A percentile compares a stretch with the other conserved stretches of the same genome.
Evolutionary conservation across 768 basidiomycete genomes (phyloP).

Genomic region (Trametes punicea): DNA sequence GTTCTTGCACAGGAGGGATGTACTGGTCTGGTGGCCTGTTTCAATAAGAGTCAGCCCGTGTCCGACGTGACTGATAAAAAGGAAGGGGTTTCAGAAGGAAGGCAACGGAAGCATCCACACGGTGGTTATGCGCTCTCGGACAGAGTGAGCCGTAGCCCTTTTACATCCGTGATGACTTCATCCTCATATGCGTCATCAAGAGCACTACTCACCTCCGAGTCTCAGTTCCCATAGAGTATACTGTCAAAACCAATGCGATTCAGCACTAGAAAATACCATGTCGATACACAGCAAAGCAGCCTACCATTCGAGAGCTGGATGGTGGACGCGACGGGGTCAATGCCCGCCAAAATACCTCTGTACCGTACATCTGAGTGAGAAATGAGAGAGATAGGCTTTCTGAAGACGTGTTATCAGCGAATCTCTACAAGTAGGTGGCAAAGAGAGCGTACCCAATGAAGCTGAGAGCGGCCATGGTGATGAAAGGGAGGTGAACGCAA

Average conservation of each 20-base stretch:
- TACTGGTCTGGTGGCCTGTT: constrained; percentile 68
- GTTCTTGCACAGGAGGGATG: constrained; percentile 79
- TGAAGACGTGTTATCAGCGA: constrained; percentile 32
- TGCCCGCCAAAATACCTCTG: constrained; percentile 81
- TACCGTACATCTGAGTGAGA: constrained; percentile 91
- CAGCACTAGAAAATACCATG: too few relatives aligned
- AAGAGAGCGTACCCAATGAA: constrained; percentile 60
- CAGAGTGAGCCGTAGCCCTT: constrained; percentile 31
- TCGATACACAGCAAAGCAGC: constrained; percentile 13
- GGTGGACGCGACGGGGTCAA: constrained; percentile 81
- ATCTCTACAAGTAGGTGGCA: background rate
- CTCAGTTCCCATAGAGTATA: constrained; percentile 89
- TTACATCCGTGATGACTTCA: constrained; percentile 42
- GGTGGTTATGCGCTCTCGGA: constrained; percentile 43
- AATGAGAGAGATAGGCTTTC: constrained; percentile 86
- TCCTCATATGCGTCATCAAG: constrained; percentile 21
- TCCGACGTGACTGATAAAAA: background rate
- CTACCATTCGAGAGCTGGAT: constrained; percentile 86
- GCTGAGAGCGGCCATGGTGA: constrained; percentile 59
- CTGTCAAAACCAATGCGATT: constrained; percentile 33
- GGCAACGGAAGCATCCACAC: constrained; percentile 65
- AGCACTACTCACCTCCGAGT: constrained; percentile 58
- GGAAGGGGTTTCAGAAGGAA: constrained; percentile 52
- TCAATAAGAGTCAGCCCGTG: constrained; percentile 25
- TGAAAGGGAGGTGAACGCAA: constrained; percentile 12